Conservation (phyloP, 371 early-diverging fungal genomes). For the Phascolomyces articulosus region DNA sequence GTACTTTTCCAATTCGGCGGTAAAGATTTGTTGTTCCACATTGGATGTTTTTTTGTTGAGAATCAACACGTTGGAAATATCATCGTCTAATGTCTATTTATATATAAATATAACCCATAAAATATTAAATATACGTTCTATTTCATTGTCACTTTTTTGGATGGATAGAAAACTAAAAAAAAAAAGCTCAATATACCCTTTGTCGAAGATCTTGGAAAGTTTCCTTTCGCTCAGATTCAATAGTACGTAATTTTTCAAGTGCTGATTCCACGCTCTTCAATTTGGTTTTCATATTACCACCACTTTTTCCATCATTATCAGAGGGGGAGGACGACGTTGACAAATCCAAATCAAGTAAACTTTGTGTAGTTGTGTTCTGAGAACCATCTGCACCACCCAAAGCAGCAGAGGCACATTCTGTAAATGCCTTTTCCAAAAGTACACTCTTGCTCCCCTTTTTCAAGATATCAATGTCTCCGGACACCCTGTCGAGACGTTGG, state of each 20-base stretch:
- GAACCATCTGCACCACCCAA: neutral
- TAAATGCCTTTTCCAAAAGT: conserved; percentile 67
- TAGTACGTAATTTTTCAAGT: conserved; percentile 73
- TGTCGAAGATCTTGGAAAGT: conserved; percentile 83
- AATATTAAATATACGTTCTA: too few relatives aligned
- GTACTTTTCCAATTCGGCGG: conserved; percentile 89
- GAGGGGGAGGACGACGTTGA: conserved; percentile 4
- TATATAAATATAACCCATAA: too few relatives aligned
- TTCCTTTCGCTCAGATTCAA: conserved; percentile 79
- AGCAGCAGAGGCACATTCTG: conserved; percentile 19
- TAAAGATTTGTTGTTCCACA: conserved; percentile 86
- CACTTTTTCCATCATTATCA: conserved; percentile 29
- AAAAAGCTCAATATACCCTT: conserved; percentile 53
- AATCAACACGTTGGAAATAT: conserved; percentile 84
- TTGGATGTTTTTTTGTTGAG: conserved; percentile 76
- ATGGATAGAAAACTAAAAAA: too few relatives aligned
- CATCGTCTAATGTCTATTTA: conserved; percentile 80
- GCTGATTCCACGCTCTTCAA: conserved; percentile 70
- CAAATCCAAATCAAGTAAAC: conserved; percentile 66
- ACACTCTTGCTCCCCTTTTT: conserved; percentile 60
- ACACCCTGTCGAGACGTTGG: conserved; percentile 53
- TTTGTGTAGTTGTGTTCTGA: conserved; percentile 32
- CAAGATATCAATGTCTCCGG: conserved; percentile 60
- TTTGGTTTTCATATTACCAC: conserved; percentile 41
- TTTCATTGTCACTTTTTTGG: too few relatives aligned